phyloP scores from a whole-genome alignment of 2,329 filamentous ascomycete species.

The Ophiostoma himal-ulmi region DNA sequence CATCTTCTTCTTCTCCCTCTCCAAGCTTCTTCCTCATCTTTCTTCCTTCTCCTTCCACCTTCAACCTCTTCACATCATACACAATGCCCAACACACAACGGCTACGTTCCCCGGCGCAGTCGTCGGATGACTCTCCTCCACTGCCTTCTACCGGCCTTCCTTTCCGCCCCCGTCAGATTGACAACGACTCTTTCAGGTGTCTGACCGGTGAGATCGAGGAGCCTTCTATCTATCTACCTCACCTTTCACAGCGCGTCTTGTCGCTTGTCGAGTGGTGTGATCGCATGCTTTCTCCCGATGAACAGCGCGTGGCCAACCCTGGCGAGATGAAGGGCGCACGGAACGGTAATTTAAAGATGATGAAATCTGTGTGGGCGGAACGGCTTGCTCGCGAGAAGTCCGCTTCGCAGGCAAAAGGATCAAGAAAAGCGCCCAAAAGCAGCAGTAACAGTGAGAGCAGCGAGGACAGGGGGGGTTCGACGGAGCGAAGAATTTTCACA shows the following conservation, averaged over 20 bases:
- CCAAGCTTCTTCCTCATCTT: not conserved
- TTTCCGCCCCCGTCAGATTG: not conserved
- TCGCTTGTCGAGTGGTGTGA: slow-evolving; percentile 18
- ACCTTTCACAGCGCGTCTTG: not conserved
- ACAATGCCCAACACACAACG: not conserved
- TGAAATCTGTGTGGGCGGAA: slow-evolving; percentile 16
- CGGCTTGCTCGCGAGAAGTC: not conserved
- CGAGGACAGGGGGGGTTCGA: not conserved
- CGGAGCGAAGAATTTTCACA: not conserved
- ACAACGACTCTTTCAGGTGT: not conserved
- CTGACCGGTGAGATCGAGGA: not conserved
- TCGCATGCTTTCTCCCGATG: slow-evolving; percentile 4
- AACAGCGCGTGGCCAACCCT: slow-evolving; percentile 19
- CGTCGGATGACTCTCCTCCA: not conserved
- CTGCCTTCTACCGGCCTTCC: no score
- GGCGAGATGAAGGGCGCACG: slow-evolving; percentile 14
- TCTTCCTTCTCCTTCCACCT: not conserved
- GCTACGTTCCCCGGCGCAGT: not conserved
- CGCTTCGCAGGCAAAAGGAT: not conserved
- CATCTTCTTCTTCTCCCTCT: not conserved
- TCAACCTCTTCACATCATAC: not conserved
- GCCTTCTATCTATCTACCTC: not conserved
- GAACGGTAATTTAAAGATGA: not conserved
- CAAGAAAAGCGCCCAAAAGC: not conserved
- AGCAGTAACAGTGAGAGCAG: not conserved